Conservation (phyloP, 2,329 filamentous ascomycete species). For the Epichloe uncinata region DNA sequence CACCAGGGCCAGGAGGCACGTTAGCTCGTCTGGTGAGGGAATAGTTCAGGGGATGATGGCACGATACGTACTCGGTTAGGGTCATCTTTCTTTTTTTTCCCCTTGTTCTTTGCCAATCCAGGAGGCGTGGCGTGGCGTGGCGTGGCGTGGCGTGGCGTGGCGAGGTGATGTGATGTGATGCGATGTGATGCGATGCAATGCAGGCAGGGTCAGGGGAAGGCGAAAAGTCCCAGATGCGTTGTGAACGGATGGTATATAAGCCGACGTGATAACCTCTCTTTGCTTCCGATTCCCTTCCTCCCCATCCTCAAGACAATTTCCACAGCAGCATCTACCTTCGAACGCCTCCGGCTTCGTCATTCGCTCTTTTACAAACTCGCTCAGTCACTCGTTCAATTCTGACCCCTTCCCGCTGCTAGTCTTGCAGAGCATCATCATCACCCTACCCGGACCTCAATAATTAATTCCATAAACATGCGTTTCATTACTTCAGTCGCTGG, state of each 20-base stretch:
- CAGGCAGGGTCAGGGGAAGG: not conserved
- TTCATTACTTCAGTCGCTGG: slow-evolving; percentile 18
- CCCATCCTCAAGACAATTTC: not conserved
- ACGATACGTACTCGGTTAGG: no score
- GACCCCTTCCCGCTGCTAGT: not conserved
- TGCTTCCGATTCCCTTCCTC: not conserved
- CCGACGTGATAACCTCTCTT: not conserved
- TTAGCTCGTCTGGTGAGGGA: no score
- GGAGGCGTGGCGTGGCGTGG: no score
- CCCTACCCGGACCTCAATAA: not conserved
- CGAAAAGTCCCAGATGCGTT: not conserved
- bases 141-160: no score
- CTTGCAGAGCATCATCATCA: not conserved
- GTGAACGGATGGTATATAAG: slow-evolving; percentile 1
- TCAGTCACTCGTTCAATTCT: not conserved
- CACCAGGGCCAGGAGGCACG: no score
- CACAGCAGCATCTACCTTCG: slow-evolving; percentile 1
- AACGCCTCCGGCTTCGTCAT: slow-evolving; percentile 2
- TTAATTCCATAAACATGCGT: slow-evolving; percentile 14
- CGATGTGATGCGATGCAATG: no score
- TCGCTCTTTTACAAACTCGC: slow-evolving; percentile 1
- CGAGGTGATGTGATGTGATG: no score
- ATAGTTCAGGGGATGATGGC: no score
- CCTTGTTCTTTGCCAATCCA: no score
- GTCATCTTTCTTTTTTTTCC: no score